Base-by-base conservation (phyloP, 345 rosid genomes). In the Populus ilicifolia region DNA sequence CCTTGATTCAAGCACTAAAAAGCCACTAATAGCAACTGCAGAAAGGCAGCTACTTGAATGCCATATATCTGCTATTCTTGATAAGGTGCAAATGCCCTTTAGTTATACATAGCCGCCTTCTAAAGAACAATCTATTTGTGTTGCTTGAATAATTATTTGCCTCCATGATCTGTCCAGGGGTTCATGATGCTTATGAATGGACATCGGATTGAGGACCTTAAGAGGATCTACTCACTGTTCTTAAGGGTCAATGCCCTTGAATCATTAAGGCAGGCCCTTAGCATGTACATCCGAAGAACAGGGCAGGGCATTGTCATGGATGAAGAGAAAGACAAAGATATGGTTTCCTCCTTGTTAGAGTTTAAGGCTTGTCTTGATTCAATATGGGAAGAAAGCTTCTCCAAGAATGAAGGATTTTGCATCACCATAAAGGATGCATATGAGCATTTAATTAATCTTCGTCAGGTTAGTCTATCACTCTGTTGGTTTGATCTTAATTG, bases 301-400 rank as follows among this genome's bases (percentile, higher is more conserved):
- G 99, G 97, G 75, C 92, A 93, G 80, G 85, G 89, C 79, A 84
- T 90, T 61, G 89, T 93, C 78, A 88, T 94, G 97, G 98, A 96
- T 87, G 99, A 96, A 84, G 99, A 96, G 85, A 96, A 93, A 82
- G 99, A 96, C 80, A 96, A 93, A 79, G 99, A 93, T 74, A 93
- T 96, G 98, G 99, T 93, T 77, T 83, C 89, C 33, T 86, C 94
- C 46, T 82, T 96, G 69, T 82, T 96, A 86, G 98, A 92, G 79
- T 93, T 92, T 78, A 96, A 96, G 91, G 94, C 89, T 76, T 89
- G 97, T 38, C 96, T 96, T 78, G 99, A 96, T 80, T 74, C 86
- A 65, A 88, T 92, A 86, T 93, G 92, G 96, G 98, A 93, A 78
- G 97, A 89, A 87, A 93, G 99, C 86, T 93, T 91, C 88, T 83